Evolutionary conservation across 225 moss, liverwort and hornwort genomes (phyloP).

Genomic region (Straminergon stramineum): DNA sequence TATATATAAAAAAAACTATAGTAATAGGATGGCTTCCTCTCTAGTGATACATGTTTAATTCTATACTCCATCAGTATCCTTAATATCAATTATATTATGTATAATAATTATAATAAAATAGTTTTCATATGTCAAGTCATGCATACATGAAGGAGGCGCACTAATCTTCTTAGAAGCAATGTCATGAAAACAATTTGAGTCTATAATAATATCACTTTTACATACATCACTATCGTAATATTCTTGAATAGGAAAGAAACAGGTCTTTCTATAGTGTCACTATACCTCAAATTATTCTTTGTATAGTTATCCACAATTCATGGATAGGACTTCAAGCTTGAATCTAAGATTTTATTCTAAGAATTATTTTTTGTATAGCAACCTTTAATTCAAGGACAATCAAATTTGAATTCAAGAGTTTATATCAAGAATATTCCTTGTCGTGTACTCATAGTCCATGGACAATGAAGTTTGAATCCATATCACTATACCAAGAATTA

Average conservation of each 20-base stretch:
- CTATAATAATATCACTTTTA: fast-evolving
- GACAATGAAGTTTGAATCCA: background rate
- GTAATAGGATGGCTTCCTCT: fast-evolving
- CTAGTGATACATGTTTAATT: background rate
- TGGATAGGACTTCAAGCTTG: no score
- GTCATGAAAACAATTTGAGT: fast-evolving
- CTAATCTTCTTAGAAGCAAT: background rate
- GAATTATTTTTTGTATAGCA: background rate
- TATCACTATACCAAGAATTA: background rate
- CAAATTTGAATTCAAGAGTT: fast-evolving
- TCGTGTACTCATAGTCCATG: background rate
- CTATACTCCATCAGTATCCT: background rate
- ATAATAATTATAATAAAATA: background rate
- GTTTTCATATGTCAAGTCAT: background rate
- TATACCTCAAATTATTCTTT: background rate
- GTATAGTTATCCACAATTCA: background rate
- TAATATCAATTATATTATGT: background rate
- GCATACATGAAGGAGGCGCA: background rate
- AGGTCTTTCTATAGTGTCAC: background rate
- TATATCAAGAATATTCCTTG: background rate
- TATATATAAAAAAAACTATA: background rate
- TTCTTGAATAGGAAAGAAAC: background rate
- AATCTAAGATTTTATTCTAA: background rate
- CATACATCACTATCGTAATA: fast-evolving
- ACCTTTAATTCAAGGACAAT: background rate